Conservation (phyloP, 2,329 filamentous ascomycete species). For the Aaosphaeria arxii region DNA sequence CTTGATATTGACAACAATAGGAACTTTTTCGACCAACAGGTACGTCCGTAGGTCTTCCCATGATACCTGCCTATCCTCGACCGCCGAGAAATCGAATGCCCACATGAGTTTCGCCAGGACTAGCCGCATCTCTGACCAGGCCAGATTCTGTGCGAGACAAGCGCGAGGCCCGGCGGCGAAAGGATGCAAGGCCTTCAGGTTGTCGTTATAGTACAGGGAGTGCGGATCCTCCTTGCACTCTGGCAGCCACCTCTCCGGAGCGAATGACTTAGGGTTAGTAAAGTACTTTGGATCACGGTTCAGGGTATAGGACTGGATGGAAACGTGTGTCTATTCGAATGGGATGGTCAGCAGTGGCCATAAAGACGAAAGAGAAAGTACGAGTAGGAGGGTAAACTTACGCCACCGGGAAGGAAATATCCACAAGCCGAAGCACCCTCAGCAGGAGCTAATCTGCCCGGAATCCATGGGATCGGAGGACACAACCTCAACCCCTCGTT, state of each 20-base stretch:
- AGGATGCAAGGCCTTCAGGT: constrained; percentile 19
- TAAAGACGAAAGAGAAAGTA: constrained; percentile 1
- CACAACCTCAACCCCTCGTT: constrained; percentile 5
- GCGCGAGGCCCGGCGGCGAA: constrained; percentile 40
- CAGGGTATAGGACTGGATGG: constrained; percentile 3
- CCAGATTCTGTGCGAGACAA: constrained; percentile 18
- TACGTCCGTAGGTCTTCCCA: constrained; percentile 5
- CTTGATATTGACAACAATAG: constrained; percentile 2
- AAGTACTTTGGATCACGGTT: constrained; percentile 3
- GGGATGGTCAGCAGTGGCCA: background rate
- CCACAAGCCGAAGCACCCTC: constrained; percentile 6
- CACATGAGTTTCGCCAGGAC: constrained; percentile 5
- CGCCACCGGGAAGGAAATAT: constrained; percentile 3
- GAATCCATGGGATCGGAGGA: constrained; percentile 1
- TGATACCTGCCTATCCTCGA: background rate
- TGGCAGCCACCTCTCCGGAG: constrained; percentile 12
- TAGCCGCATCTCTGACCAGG: constrained; percentile 10
- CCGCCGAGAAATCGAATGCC: constrained; percentile 1
- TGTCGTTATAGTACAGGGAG: constrained; percentile 4
- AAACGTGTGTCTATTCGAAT: constrained; percentile 3
- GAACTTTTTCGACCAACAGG: constrained; percentile 6
- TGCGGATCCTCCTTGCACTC: background rate
- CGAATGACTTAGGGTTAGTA: constrained; percentile 2
- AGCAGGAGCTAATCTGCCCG: constrained; percentile 1
- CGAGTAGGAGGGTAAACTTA: constrained; percentile 1